These are phyloP conservation scores for Saccharomyces eubayanus DNA, from an alignment of 805 yeast species.

Conservation along the genomic window DNA sequence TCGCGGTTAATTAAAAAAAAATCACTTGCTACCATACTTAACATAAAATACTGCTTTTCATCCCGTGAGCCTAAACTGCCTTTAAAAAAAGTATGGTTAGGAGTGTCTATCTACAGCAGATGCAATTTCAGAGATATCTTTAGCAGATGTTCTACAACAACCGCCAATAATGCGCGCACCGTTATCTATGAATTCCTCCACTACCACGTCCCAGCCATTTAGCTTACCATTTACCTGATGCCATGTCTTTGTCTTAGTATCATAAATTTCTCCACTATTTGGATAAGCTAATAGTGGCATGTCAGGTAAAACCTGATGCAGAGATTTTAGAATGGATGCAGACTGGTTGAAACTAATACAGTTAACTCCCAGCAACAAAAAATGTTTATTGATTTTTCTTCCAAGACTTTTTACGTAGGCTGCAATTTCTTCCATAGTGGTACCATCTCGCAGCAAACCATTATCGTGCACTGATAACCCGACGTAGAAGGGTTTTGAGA, in stretches of 20 bases:
- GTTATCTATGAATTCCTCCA: conserved; percentile 33
- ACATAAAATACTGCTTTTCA: not conserved
- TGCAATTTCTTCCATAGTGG: conserved; percentile 29
- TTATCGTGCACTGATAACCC: conserved; percentile 35
- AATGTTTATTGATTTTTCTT: conserved; percentile 18
- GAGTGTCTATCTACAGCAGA: conserved; percentile 2
- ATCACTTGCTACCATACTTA: not conserved
- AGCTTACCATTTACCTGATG: conserved; percentile 5
- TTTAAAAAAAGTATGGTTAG: not conserved
- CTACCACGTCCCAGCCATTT: conserved; percentile 32
- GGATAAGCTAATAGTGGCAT: conserved; percentile 53
- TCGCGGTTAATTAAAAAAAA: not conserved
- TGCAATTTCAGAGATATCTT: conserved; percentile 20
- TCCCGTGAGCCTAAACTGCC: not conserved
- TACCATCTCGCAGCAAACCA: conserved; percentile 41
- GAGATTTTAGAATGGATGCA: conserved; percentile 29
- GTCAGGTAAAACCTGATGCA: conserved; percentile 10
- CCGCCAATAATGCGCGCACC: conserved; percentile 56
- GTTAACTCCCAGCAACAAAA: conserved; percentile 55
- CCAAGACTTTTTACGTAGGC: not conserved
- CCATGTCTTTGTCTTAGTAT: conserved; percentile 40
- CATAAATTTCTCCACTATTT: conserved; percentile 62
- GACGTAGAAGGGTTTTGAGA: conserved; percentile 35
- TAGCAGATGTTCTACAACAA: conserved; percentile 62
- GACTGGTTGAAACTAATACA: conserved; percentile 49